Evolutionary conservation across 768 basidiomycete genomes (phyloP), one percentile per base, ranked within the genome.

Genomic region (Rubroboletus satanas): DNA sequence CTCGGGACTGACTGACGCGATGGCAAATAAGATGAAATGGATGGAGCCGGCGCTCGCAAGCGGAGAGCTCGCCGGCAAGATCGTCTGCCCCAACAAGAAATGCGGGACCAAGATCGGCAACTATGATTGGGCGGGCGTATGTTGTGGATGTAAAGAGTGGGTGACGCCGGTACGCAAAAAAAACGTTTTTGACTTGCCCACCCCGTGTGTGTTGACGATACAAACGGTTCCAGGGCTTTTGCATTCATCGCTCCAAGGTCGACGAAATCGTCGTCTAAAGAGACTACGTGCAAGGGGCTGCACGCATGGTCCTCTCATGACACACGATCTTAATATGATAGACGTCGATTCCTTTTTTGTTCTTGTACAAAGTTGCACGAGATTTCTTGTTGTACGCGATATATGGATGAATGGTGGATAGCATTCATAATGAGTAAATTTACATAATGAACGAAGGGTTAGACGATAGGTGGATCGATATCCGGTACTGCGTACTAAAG

Each of bases 51-150:
- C 88, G 62, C 74, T 98, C 9, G 78, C 83, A 35, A 70, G 74
- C n/a, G 95, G 93, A 0, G 79, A 84, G 42, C 74, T 95, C 36
- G 81, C 85, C 0, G 97, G 97, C 17, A 97, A 94, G 78, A 90
- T 99, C 61, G 55, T 81, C 0, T 99, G 97, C 63, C 97, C 97
- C 4, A 96, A 95, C 70, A 80, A 85, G 63, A 93, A 90, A 65
- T 99, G 97, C 63, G 79, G 80, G 3, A 85, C 83, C 26, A 99
- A 99, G 74, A 77, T 99, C 17, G 97, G 97, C 3, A 97, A 91
- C 68, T 98, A 86, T 62, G 94, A 97, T 67, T 99, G 97, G 97
- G 93, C 94, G 5, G 96, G 96, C 0, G 84, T 91, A 29, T 83
- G 86, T 63, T 96, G 94, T 66, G 88, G 90, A 23, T 98, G 94